phyloP scores from a whole-genome alignment of 2,329 filamentous ascomycete species.

The Verticillium dahliae region DNA sequence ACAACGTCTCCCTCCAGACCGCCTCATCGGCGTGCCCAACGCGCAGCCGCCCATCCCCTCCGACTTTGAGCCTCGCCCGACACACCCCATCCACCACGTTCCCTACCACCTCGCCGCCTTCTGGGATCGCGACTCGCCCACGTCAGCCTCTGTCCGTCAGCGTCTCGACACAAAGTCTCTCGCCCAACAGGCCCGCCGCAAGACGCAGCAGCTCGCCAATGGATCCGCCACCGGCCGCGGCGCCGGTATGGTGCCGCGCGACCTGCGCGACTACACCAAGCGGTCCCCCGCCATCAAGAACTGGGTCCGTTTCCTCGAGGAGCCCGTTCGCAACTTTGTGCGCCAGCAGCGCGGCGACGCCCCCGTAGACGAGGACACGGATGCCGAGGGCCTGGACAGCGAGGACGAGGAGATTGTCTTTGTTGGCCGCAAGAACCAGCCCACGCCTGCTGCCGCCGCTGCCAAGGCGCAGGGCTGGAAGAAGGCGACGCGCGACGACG shows the following conservation, averaged over 20 bases:
- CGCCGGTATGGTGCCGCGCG: slow-evolving; percentile 62
- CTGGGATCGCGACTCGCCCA: slow-evolving; percentile 56
- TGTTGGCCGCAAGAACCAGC: slow-evolving; percentile 63
- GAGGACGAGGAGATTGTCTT: slow-evolving; percentile 87
- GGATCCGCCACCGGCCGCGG: slow-evolving; percentile 36
- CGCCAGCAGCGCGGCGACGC: slow-evolving; percentile 33
- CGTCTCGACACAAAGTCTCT: slow-evolving; percentile 41
- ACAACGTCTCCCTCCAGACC: slow-evolving; percentile 49
- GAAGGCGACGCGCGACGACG: slow-evolving; percentile 42
- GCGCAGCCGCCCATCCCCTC: slow-evolving; percentile 71
- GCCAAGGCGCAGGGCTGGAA: slow-evolving; percentile 29
- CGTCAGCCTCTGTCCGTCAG: slow-evolving; percentile 34
- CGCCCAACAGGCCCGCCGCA: slow-evolving; percentile 33
- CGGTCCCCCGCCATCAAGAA: slow-evolving; percentile 69
- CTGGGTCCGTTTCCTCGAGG: slow-evolving; percentile 78
- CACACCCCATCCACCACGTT: slow-evolving; percentile 68
- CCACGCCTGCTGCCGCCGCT: slow-evolving; percentile 27
- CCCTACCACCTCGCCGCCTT: slow-evolving; percentile 85
- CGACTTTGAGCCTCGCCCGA: slow-evolving; percentile 80
- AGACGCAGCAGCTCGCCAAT: slow-evolving; percentile 34
- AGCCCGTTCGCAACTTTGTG: slow-evolving; percentile 74
- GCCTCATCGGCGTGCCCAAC: slow-evolving; percentile 78
- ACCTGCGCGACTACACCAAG: slow-evolving; percentile 76
- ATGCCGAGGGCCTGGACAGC: slow-evolving; percentile 39
- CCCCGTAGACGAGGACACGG: slow-evolving; percentile 32